Evolutionary conservation across 176 grass and related monocot species (phyloP).

Genomic region (Bothriochloa decipiens): DNA sequence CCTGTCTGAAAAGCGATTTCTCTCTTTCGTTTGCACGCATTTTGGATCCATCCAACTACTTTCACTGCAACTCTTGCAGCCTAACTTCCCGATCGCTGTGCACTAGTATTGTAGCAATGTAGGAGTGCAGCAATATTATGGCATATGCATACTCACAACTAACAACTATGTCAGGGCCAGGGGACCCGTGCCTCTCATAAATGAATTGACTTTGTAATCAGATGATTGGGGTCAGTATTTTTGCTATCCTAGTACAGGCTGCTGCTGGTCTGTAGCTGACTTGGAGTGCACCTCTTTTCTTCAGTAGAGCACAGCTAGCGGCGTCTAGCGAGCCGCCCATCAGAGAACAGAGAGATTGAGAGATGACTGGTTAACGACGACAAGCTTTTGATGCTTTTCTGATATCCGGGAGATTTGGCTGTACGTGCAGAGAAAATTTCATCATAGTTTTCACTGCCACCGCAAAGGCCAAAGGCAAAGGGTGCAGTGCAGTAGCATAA

Average conservation of each 20-base stretch:
- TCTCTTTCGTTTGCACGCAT: background rate
- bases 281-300: slow-evolving; percentile 25
- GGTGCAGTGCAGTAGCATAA: background rate
- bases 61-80: background rate
- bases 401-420: background rate
- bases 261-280: slow-evolving; percentile 14
- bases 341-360: background rate
- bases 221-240: background rate
- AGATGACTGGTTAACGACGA: background rate
- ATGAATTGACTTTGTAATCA: slow-evolving; percentile 24
- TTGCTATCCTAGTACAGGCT: slow-evolving; percentile 12
- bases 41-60: background rate
- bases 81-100: background rate
- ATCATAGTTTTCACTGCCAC: slow-evolving; percentile 7
- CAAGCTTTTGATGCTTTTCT: background rate
- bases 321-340: background rate
- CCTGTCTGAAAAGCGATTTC: background rate
- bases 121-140: background rate
- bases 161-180: background rate
- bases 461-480: background rate
- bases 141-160: background rate
- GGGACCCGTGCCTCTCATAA: background rate
- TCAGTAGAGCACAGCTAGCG: background rate
- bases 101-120: background rate
- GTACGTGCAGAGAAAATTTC: slow-evolving; percentile 2